A percentile compares a stretch with the other conserved stretches of the same genome.
phyloP scores from a whole-genome alignment of 306 rosid genomes.

The Pterocarpus macrocarpus region DNA sequence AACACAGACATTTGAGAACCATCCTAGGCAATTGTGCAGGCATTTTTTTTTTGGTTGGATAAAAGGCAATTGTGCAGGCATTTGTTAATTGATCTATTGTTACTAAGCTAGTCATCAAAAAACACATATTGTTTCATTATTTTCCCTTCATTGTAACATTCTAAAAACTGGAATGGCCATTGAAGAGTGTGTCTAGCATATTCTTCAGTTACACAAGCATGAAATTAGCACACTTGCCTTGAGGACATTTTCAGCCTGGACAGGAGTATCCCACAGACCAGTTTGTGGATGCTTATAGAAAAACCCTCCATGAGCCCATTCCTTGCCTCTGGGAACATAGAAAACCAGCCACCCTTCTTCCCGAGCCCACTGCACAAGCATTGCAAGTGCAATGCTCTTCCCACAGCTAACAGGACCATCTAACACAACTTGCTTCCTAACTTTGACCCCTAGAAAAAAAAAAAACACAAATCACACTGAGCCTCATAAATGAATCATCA shows the following conservation, averaged over 20 bases:
- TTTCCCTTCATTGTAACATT: not conserved
- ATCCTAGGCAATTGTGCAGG: not conserved
- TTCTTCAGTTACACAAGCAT: constrained; percentile 2
- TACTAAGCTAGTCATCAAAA: constrained; percentile 19
- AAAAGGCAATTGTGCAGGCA: not conserved
- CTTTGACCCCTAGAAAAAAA: constrained; percentile 62
- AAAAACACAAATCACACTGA: constrained; percentile 33
- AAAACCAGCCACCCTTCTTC: constrained; percentile 97
- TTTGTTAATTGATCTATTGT: not conserved
- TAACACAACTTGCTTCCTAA: constrained; percentile 83
- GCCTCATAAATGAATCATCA: constrained; percentile 1
- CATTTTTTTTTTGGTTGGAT: too few relatives aligned
- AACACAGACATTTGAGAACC: constrained; percentile 14
- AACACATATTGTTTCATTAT: not conserved
- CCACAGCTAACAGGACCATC: constrained; percentile 95
- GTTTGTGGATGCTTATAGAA: constrained; percentile 76
- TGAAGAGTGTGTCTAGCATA: constrained; percentile 19
- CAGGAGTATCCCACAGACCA: constrained; percentile 94
- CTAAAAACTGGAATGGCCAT: not conserved
- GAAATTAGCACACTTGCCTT: constrained; percentile 62
- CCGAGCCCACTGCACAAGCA: constrained; percentile 99
- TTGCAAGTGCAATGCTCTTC: constrained; percentile 87
- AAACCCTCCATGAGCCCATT: constrained; percentile 93
- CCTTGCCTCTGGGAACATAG: constrained; percentile 87
- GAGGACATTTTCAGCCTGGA: constrained; percentile 83